Evolutionary conservation across 345 rosid genomes (phyloP).

Genomic region (Syzygium aqueum): DNA sequence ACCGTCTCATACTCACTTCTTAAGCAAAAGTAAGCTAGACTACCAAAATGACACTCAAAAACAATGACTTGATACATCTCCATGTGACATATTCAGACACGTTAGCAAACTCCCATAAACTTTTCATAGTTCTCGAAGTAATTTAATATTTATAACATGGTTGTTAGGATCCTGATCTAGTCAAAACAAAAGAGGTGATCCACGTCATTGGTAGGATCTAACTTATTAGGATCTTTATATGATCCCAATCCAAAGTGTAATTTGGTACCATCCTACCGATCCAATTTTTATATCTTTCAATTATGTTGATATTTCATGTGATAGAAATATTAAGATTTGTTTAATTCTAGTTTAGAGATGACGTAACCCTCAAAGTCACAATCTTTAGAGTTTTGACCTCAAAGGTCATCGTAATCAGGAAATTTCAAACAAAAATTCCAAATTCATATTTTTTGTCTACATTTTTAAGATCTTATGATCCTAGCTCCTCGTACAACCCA

Average conservation of each 20-base stretch:
- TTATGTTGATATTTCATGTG: neutral
- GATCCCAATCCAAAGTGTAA: neutral
- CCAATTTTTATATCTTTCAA: neutral
- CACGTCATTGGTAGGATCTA: neutral
- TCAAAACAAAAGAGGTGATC: neutral
- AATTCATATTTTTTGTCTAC: neutral
- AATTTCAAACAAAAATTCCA: neutral
- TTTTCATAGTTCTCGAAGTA: neutral
- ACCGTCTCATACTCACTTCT: neutral
- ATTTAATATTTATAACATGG: neutral
- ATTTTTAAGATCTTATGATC: neutral
- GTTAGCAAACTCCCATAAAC: neutral
- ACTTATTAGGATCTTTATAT: neutral
- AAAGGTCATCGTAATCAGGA: neutral
- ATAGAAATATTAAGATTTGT: neutral
- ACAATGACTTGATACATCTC: neutral
- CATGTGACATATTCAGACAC: neutral
- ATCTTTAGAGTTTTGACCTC: neutral
- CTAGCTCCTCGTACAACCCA: neutral
- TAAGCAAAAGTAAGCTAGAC: neutral
- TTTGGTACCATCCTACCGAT: neutral
- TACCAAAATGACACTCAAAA: neutral
- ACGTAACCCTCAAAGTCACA: neutral
- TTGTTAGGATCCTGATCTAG: neutral
- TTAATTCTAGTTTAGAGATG: neutral